Base-by-base conservation (phyloP, 768 basidiomycete genomes). In the Inosperma sp. region DNA sequence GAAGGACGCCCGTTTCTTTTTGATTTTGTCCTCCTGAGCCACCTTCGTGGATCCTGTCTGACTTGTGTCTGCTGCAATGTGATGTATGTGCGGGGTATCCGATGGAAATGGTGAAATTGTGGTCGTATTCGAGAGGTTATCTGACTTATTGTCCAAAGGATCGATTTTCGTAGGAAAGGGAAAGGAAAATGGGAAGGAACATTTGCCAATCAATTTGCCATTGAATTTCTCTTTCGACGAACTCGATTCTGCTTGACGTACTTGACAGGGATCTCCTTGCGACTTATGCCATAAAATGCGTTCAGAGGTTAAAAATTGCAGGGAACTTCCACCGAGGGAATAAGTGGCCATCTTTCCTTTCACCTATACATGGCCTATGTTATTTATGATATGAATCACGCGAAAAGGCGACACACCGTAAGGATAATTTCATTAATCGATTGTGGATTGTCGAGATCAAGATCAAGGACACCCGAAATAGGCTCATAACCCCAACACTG, bases 361-460 rank as follows among this genome's bases (percentile, higher is more conserved):
- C 6, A 68, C 33, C 67, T 67, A 22, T 17, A n/a, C n/a, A n/a
- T n/a, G n/a, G n/a, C n/a, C n/a, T n/a, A n/a, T n/a, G n/a, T n/a
- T n/a, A n/a, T n/a, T 17, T 19, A 37, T 19, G 21, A 16, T 22
- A 16, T 17, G 35, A 3, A 26, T 21, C 17, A 22, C 4, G 17
- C 39, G 7, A 16, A 26, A 10, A 0, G 16, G 8, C 40, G 13
- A 34, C 49, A 4, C 31, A 56, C 55, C n/a, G 46, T 40, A 16
- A 56, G 3, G 21, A 33, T 29, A 8, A 56, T 56, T 25, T 65
- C 66, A 59, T 80, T 77, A 42, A 77, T 61, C 10, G 65, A 70
- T 48, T 78, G 75, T 5, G 73, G 60, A 54, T 74, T 76, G 46
- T 70, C 65, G 27, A 78, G 63, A 47, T 79, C 72, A 19, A 82